Evolutionary conservation across 73 alveolate genomes (phyloP).

Genomic region (Loxodes magnus): DNA sequence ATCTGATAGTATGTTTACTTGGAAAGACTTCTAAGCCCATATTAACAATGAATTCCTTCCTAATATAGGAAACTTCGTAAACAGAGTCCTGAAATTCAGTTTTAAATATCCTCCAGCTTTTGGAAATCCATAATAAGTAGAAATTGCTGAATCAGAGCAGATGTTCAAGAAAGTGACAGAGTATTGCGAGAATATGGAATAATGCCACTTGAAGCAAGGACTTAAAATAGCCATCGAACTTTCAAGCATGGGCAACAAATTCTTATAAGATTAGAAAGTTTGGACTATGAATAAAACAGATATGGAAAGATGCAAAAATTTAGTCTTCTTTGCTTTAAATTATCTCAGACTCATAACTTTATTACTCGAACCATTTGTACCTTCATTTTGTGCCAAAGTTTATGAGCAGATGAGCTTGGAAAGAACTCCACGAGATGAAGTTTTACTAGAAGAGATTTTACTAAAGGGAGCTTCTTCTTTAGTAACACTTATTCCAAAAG

Average conservation of each 20-base stretch:
- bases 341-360: conserved; percentile 66
- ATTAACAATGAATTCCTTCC: conserved; percentile 93
- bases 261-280: conserved; percentile 66
- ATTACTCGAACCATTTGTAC: conserved; percentile 90
- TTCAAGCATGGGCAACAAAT: conserved; percentile 75
- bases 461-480: neutral
- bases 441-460: conserved; percentile 3
- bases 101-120: conserved; percentile 13
- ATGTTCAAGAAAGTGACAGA: conserved; percentile 36
- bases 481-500: neutral
- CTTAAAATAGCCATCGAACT: conserved; percentile 72
- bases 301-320: conserved; percentile 54
- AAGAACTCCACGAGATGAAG: conserved; percentile 2
- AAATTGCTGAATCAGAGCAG: conserved; percentile 41
- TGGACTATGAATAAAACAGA: conserved; percentile 75
- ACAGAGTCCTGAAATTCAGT: conserved; percentile 70
- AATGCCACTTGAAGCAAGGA: conserved; percentile 75
- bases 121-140: conserved; percentile 32
- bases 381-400: conserved; percentile 91
- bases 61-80: conserved; percentile 85
- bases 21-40: conserved; percentile 93
- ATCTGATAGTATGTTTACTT: conserved; percentile 84
- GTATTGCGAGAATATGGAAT: conserved; percentile 67
- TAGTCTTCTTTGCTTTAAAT: conserved; percentile 51
- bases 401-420: conserved; percentile 18